Base-by-base conservation (phyloP, 441 rosid species). In the Hura crepitans region DNA sequence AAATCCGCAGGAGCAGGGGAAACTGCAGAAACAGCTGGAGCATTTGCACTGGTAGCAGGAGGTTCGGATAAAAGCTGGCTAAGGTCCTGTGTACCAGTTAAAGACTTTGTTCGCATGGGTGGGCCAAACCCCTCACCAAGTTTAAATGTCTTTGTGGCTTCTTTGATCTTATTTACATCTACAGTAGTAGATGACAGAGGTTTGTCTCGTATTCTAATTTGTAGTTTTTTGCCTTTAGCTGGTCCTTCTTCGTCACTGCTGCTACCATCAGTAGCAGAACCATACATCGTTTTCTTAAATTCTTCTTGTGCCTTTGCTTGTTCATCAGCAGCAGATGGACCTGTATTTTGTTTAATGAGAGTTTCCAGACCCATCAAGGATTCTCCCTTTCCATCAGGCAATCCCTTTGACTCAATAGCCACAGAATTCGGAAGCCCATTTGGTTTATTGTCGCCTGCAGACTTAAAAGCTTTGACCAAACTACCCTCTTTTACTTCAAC, bases 231-330 rank as follows among this genome's bases (percentile, higher is more conserved):
- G 66, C 86, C 60, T 80, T 87, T 92, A n/a, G 88, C 81, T 14
- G 69, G 81, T 72, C 88, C 96, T 75, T 92, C 98, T 80, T 92
- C 99, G 54, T 95, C 99, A 71, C 98, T 95, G 81, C 97, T 95
- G 86, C 99, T 91, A 66, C 91, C 97, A 81, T 88, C 94, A 77
- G 74, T 84, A 74, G 89, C 77, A 73, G 89, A 76, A 57, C 96
- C 95, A 75, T 91, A 92, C 90, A 90, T 83, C 31, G 96, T 81
- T 72, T 91, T 95, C 91, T 92, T 95, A 81, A 95, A 95, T 78
- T 95, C 99, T 81, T 95, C 98, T 71, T 90, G 98, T 68, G 99
- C 99, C 78, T 89, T 95, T 27, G 92, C 92, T 65, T 95, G 98
- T 84, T 91, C 91, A 80, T 92, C 96, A 33, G 85, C 89, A 70